Conservation (phyloP, 2,329 filamentous ascomycete genomes). For the Podosphaera fusca region DNA sequence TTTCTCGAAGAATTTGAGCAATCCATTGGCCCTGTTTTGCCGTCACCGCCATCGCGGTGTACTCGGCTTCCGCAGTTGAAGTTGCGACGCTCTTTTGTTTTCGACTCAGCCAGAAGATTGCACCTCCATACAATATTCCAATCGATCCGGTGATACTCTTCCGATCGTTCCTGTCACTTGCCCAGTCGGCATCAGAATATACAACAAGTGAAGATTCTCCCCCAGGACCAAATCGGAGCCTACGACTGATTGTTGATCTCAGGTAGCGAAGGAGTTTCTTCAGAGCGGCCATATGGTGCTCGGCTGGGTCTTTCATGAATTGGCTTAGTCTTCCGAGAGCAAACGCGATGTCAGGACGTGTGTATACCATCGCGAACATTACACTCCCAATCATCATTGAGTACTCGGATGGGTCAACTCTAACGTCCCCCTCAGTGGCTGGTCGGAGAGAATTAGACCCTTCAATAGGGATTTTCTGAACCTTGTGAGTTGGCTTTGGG, state of each 20-base stretch:
- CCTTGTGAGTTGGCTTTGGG: not conserved
- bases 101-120: too few species aligned
- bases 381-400: not conserved
- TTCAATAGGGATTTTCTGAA: not conserved
- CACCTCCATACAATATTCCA: too few species aligned
- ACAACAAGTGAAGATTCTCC: too few species aligned
- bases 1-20: too few species aligned
- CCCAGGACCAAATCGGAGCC: too few species aligned
- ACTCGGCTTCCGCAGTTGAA: too few species aligned
- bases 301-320: not conserved
- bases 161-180: too few species aligned
- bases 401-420: not conserved
- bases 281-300: not conserved
- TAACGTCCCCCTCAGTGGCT: not conserved
- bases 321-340: not conserved
- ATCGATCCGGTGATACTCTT: too few species aligned
- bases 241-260: not conserved
- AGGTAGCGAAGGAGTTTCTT: not conserved
- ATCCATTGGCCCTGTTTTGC: too few species aligned
- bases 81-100: too few species aligned
- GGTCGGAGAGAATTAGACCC: not conserved
- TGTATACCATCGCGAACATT: conserved; percentile 1
- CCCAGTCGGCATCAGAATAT: too few species aligned
- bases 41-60: too few species aligned
- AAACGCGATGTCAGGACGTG: not conserved